A percentile compares a stretch with the other conserved stretches of the same genome.
phyloP scores from a whole-genome alignment of 208 protist genomes.

The Crithidia thermophila region DNA sequence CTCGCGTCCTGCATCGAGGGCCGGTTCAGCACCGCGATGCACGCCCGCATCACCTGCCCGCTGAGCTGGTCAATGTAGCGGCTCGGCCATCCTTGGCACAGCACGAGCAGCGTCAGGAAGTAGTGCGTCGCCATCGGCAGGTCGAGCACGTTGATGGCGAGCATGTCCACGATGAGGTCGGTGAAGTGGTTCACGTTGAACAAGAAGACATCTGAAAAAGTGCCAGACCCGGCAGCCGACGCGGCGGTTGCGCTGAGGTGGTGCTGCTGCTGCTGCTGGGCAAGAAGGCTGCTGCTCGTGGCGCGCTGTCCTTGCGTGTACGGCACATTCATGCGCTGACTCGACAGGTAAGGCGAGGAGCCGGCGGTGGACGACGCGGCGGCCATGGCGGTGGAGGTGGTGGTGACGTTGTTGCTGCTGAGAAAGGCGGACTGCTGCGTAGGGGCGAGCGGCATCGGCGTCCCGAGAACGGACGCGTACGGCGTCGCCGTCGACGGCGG shows the following conservation, averaged over 20 bases:
- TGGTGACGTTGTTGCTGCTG: not conserved
- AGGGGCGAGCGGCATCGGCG: conserved; percentile 2
- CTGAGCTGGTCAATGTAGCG: conserved; percentile 67
- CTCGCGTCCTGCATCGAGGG: conserved; percentile 59
- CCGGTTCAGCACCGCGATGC: conserved; percentile 76
- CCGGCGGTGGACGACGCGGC: not conserved
- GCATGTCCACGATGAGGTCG: conserved; percentile 77
- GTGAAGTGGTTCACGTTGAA: conserved; percentile 84
- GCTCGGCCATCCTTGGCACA: conserved; percentile 56
- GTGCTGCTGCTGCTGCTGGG: not conserved
- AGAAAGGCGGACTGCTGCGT: conserved; percentile 1
- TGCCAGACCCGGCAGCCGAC: not conserved
- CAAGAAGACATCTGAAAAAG: conserved; percentile 59
- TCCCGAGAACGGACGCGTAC: not conserved
- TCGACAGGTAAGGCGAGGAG: too few relatives aligned
- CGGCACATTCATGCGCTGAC: too few relatives aligned
- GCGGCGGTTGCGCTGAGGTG: too few relatives aligned
- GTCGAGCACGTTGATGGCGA: conserved; percentile 85
- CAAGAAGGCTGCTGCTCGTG: not conserved
- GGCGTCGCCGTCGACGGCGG: not conserved
- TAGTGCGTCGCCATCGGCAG: conserved; percentile 57
- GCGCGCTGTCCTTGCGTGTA: too few relatives aligned
- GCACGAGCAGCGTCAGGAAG: conserved; percentile 59
- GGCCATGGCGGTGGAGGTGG: not conserved
- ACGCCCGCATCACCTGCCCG: conserved; percentile 69